Evolutionary conservation across 2,329 filamentous ascomycete species (phyloP), one percentile per base, ranked within the genome.

Genomic region (Sporothrix mexicana): DNA sequence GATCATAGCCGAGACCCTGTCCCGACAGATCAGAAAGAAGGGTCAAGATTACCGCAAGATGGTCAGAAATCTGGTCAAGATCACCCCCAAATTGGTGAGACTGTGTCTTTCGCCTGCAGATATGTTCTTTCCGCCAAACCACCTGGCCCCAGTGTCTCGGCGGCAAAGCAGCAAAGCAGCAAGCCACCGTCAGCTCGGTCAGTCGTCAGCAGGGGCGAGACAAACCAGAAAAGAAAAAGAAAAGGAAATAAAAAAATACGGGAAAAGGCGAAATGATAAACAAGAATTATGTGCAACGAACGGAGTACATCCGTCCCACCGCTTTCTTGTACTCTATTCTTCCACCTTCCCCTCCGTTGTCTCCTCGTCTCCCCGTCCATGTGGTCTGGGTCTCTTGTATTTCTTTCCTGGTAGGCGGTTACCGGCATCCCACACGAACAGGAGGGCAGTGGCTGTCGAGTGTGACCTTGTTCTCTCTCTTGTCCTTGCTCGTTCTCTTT

Each of bases 371-470:
- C 41, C 3, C 61, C 20, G 23, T 45, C 41, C 61, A 66, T 66
- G 61, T 66, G 61, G 61, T 20, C 61, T 45, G 61, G n/a, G 6
- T 9, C 12, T 53, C 13, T 25, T 55, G 23, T 25, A 23, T 17
- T 13, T 12, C 5, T 55, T 9, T 9, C 9, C 51, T 20, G 17
- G 57, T 17, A 15, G 23, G 17, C 57, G 57, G 30, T 62, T 43
- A 43, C 30, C 57, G 30, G 17, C 17, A 64, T 47, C n/a, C 61
- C 61, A 64, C 41, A 64, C 61, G n/a, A 47, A 47, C 36, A 64
- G 23, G 64, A 51, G 64, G 62, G 23, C 64, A 7, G 61, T 66
- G 41, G 61, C 61, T 66, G 41, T 66, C 41, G 61, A 66, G 61
- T 47, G 61, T 45, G 20, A 25, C 41, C 61, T 36, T n/a, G 13